Conservation (phyloP, 2,329 filamentous ascomycete genomes). For the Fusarium compactum region DNA sequence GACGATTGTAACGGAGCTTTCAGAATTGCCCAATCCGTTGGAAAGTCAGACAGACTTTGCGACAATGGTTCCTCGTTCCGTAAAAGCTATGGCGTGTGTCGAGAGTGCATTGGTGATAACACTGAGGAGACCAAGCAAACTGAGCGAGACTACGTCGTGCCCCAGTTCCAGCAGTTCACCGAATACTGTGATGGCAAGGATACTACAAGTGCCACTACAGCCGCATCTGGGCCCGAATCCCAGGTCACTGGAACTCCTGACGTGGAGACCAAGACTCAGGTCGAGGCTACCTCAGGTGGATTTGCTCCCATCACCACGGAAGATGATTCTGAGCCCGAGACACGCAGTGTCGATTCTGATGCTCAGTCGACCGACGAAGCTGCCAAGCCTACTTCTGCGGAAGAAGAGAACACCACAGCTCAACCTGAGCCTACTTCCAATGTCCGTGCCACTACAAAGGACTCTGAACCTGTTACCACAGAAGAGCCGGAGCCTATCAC, state of each 20-base stretch:
- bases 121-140: constrained; percentile 44
- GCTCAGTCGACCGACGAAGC: constrained; percentile 14
- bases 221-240: constrained; percentile 39
- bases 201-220: constrained; percentile 32
- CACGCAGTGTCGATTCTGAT: constrained; percentile 8
- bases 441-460: constrained; percentile 1
- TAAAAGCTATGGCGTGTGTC: constrained; percentile 54
- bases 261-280: constrained; percentile 46
- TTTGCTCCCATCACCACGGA: constrained; percentile 40
- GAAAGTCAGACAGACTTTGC: constrained; percentile 64
- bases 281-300: constrained; percentile 33
- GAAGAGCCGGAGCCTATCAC: neutral
- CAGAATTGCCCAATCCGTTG: constrained; percentile 59
- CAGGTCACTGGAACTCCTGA: constrained; percentile 39
- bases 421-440: constrained; percentile 22
- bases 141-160: constrained; percentile 51
- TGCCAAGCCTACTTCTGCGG: constrained; percentile 3
- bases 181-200: constrained; percentile 57
- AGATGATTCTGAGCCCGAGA: constrained; percentile 13
- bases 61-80: constrained; percentile 56
- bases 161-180: constrained; percentile 59
- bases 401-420: neutral
- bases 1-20: constrained; percentile 64
- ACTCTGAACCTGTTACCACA: constrained; percentile 5
- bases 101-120: constrained; percentile 55